Evolutionary conservation across 176 grass and related monocot species (phyloP).

Genomic region (Oryza meyeriana): DNA sequence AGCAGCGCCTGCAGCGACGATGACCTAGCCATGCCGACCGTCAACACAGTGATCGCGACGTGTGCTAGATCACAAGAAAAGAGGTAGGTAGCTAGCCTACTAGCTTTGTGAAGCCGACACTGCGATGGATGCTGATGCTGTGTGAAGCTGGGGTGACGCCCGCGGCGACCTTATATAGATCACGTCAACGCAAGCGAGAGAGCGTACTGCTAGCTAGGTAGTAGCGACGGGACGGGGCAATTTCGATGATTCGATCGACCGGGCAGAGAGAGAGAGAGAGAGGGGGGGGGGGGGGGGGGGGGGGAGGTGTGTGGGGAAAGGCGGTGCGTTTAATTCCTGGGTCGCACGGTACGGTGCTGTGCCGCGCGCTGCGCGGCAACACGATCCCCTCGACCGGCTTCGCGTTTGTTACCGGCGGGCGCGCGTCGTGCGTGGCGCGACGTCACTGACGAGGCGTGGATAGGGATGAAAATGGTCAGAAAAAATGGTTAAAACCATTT

Average conservation of each 20-base stretch:
- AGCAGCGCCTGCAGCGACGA: neutral
- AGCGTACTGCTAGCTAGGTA: too few relatives aligned
- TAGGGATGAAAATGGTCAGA: too few relatives aligned
- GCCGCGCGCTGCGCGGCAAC: neutral
- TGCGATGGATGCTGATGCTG: constrained; percentile 19
- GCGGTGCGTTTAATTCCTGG: constrained; percentile 52
- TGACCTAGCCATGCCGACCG: neutral
- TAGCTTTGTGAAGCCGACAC: neutral
- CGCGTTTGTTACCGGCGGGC: neutral
- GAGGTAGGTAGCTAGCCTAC: too few relatives aligned
- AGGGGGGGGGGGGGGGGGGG: too few relatives aligned
- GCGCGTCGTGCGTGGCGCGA: too few relatives aligned
- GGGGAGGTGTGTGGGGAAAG: constrained; percentile 9
- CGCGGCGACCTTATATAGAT: constrained; percentile 40
- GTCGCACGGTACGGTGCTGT: neutral
- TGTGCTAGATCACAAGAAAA: neutral
- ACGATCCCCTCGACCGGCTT: neutral
- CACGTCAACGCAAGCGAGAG: neutral
- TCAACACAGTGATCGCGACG: neutral
- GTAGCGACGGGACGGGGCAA: neutral
- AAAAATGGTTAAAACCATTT: too few relatives aligned
- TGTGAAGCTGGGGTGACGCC: constrained; percentile 20
- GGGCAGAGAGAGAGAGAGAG: too few relatives aligned
- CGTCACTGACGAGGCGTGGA: too few relatives aligned
- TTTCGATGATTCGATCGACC: too few relatives aligned